A percentile compares a stretch with the other conserved stretches of the same genome.
Evolutionary conservation across 257 asterid genomes (phyloP).

Genomic region (Solanum ossicruentum): DNA sequence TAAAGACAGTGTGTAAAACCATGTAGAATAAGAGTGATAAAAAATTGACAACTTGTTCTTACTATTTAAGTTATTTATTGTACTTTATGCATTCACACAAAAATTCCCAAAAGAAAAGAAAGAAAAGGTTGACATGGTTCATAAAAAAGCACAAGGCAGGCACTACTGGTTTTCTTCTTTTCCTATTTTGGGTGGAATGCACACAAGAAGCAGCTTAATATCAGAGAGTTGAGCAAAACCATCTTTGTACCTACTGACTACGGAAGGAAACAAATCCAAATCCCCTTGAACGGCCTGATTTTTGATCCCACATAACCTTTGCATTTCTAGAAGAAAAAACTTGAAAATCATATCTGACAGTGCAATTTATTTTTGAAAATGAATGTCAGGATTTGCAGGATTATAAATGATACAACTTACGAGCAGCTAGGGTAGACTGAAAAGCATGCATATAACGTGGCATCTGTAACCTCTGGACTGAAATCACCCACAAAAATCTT

Average conservation of each 20-base stretch:
- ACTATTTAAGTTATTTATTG: constrained; percentile 74
- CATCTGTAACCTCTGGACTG: constrained; percentile 89
- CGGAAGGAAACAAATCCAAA: constrained; percentile 88
- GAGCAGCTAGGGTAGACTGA: constrained; percentile 58
- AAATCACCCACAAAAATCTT: constrained; percentile 88
- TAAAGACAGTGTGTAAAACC: background rate
- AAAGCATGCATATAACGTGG: constrained; percentile 62
- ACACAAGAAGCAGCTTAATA: background rate
- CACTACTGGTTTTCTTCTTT: background rate
- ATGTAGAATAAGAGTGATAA: background rate
- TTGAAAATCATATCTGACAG: background rate
- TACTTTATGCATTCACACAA: constrained; percentile 61
- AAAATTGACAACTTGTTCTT: background rate
- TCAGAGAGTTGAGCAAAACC: background rate
- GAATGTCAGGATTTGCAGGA: background rate
- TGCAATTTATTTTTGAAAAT: background rate
- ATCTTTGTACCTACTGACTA: constrained; percentile 48
- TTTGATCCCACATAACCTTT: constrained; percentile 95
- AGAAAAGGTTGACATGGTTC: background rate
- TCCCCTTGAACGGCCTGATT: constrained; percentile 89
- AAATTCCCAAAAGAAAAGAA: background rate
- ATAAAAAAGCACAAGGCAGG: background rate
- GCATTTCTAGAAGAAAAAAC: constrained; percentile 55
- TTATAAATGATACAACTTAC: constrained; percentile 22
- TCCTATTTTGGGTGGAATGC: background rate